Base-by-base conservation (phyloP, 2,329 filamentous ascomycete genomes). In the Clarireedia sp. region DNA sequence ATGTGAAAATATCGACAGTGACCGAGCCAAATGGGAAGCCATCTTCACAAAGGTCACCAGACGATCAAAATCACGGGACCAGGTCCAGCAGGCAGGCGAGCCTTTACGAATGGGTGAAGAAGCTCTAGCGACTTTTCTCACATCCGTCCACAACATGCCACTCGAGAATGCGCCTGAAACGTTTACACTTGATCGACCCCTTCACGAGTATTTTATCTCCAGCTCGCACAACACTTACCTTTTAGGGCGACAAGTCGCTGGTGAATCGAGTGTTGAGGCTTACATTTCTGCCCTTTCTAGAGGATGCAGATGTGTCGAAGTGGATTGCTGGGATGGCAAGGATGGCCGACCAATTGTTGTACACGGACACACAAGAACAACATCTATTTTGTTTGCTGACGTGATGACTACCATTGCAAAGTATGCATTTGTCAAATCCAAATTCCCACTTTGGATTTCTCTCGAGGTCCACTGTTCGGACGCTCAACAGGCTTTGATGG, bases 211-310 rank as follows among this genome's bases (percentile, higher is more conserved):
- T 71, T 96, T 90, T 75, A 94, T 99, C 62, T 97, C 92, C 1
- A 96, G 91, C 74, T 97, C 94, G 1, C 94, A 99, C 77, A 99
- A 99, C 72, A 99, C 94, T 0, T 99, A 99, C 67, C 83, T 99
- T 0, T 78, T 95, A 4, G 94, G 94, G 14, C 85, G 91, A 53
- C 94, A 99, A 70, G 85, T 97, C 2, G 87, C 85, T 10, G 92
- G 92, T 26, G 82, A 88, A 45, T 96, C 94, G 2, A 97, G 91
- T 67, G 88, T 95, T 2, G 94, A 99, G 70, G 90, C 90, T 44
- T 99, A 99, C 72, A 95, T 97, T 64, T 84, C 85, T 8, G 89
- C 91, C 3, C 79, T 99, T 6, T 85, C 89, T 60, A 86, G 89
- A 58, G 91, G 91, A 8, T 99, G 94, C 69, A 87, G 94, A 49